A percentile compares a stretch with the other conserved stretches of the same genome.
Evolutionary conservation across 164 flowering plant genomes (phyloP).

Genomic region (Protea cynaroides): DNA sequence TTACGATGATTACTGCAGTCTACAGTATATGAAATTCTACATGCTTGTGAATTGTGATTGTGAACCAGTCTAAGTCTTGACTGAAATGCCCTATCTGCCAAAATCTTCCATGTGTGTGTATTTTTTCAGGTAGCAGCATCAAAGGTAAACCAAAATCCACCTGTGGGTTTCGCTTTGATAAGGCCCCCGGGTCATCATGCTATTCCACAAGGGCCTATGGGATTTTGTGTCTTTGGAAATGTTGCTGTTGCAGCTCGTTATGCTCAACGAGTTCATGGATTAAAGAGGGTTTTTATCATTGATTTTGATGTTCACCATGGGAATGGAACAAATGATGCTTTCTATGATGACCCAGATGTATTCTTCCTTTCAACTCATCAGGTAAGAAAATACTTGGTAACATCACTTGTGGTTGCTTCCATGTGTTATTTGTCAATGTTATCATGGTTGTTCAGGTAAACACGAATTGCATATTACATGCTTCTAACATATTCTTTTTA

Average conservation of each 20-base stretch:
- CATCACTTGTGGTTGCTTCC: neutral
- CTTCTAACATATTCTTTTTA: no score
- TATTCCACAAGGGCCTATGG: slow-evolving; percentile 94
- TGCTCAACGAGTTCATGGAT: slow-evolving; percentile 79
- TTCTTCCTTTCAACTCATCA: slow-evolving; percentile 95
- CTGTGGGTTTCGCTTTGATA: slow-evolving; percentile 80
- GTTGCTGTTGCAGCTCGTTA: slow-evolving; percentile 94
- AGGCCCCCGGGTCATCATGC: slow-evolving; percentile 99
- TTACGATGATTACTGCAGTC: neutral
- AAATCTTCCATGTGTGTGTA: slow-evolving; percentile 10
- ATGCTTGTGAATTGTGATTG: neutral
- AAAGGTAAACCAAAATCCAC: slow-evolving; percentile 41
- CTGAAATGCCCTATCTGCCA: slow-evolving; percentile 10
- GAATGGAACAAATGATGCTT: slow-evolving; percentile 94
- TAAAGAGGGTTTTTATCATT: slow-evolving; percentile 80
- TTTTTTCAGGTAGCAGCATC: slow-evolving; percentile 75
- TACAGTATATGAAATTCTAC: no score
- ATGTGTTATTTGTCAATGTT: neutral
- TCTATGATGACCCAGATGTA: slow-evolving; percentile 89
- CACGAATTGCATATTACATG: neutral
- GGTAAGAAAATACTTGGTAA: slow-evolving; percentile 32
- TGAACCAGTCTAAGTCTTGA: slow-evolving; percentile 2
- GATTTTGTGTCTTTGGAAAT: slow-evolving; percentile 95
- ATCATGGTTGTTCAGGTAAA: neutral
- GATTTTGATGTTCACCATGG: slow-evolving; percentile 99